Conservation (phyloP, 441 rosid species). For the Erodium chrysanthum region DNA sequence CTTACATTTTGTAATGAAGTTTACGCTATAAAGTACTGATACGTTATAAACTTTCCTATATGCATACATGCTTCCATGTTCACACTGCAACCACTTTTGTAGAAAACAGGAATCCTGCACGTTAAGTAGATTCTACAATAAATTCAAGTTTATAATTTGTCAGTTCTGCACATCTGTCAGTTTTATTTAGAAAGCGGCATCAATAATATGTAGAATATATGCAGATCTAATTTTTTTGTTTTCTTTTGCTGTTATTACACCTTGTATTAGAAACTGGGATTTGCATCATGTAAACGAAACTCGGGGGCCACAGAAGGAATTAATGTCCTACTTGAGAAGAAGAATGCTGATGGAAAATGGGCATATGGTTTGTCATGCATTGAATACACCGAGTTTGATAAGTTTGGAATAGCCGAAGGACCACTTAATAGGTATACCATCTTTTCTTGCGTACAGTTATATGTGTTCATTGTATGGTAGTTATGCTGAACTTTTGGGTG, state of each 20-base stretch:
- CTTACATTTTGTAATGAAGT: no score
- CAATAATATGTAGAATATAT: slow-evolving; percentile 12
- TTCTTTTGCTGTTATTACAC: slow-evolving; percentile 13
- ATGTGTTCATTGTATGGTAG: neutral
- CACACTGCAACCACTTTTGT: no score
- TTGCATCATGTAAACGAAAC: slow-evolving; percentile 79
- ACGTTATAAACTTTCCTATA: no score
- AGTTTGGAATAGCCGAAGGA: slow-evolving; percentile 44
- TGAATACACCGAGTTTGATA: slow-evolving; percentile 83
- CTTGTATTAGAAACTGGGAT: slow-evolving; percentile 69
- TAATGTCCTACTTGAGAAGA: slow-evolving; percentile 76
- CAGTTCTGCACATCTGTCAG: neutral
- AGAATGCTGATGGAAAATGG: slow-evolving; percentile 69
- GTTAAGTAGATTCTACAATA: no score
- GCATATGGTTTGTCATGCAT: slow-evolving; percentile 90
- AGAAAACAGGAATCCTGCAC: no score
- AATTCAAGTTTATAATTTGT: no score
- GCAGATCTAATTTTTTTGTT: slow-evolving; percentile 10
- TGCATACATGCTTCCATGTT: no score
- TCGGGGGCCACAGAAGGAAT: slow-evolving; percentile 81
- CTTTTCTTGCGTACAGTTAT: slow-evolving; percentile 9
- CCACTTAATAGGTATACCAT: slow-evolving; percentile 36
- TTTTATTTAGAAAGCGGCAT: neutral
- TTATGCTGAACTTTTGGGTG: neutral
- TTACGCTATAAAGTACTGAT: no score